phyloP scores from a whole-genome alignment of 176 grass and related monocot species.

The Saccharum officinarum region DNA sequence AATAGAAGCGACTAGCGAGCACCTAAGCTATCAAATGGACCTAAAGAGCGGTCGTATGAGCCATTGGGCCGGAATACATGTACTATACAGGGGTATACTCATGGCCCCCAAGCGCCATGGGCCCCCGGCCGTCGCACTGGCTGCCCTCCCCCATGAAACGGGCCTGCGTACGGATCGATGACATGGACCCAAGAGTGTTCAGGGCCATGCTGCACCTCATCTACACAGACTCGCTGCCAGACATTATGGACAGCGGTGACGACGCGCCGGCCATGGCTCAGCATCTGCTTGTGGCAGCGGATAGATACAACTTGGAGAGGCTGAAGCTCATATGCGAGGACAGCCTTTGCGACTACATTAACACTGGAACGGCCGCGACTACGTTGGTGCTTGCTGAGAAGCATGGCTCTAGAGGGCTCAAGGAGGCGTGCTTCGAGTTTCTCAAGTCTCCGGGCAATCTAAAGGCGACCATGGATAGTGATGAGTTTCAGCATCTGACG shows the following conservation, averaged over 20 bases:
- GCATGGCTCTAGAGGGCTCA: background rate
- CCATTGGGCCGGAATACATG: too few species aligned
- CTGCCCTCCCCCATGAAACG: too few species aligned
- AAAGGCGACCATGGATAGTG: too few species aligned
- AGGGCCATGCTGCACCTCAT: conserved; percentile 41
- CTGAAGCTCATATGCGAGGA: background rate
- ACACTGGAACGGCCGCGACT: background rate
- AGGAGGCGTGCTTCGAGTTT: background rate
- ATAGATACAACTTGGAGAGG: background rate
- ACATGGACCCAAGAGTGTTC: conserved; percentile 11
- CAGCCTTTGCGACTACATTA: too few species aligned
- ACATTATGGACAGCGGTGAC: background rate
- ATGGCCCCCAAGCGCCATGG: too few species aligned
- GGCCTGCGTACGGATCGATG: conserved; percentile 4
- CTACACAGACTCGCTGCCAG: conserved; percentile 45
- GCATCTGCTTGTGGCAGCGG: background rate
- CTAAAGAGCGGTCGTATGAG: too few species aligned
- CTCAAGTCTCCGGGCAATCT: too few species aligned
- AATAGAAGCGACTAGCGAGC: too few species aligned
- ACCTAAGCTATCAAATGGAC: too few species aligned
- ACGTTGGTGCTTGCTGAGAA: background rate
- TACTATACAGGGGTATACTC: too few species aligned
- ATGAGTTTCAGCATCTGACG: background rate
- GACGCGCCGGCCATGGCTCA: background rate
- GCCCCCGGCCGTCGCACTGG: too few species aligned